Evolutionary conservation across 2,329 filamentous ascomycete genomes (phyloP).

Genomic region (Pseudogymnoascus sp.): DNA sequence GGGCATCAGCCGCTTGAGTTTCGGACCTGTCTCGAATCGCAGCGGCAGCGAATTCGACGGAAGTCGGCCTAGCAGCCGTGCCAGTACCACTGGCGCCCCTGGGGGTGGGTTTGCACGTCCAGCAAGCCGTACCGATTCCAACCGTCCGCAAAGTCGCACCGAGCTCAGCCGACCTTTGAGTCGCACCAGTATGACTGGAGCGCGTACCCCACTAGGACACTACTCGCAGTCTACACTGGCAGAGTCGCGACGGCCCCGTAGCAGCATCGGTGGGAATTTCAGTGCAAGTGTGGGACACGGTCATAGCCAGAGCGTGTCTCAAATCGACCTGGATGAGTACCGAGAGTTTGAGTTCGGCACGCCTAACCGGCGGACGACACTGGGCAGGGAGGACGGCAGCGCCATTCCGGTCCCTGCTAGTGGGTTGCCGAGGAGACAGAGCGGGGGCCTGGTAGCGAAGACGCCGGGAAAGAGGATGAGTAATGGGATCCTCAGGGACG

Average conservation of each 20-base stretch:
- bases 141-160: constrained; percentile 22
- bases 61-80: constrained; percentile 22
- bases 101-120: constrained; percentile 19
- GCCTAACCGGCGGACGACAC: constrained; percentile 37
- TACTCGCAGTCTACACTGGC: constrained; percentile 26
- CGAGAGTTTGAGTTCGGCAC: constrained; percentile 31
- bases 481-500: constrained; percentile 18
- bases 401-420: constrained; percentile 40
- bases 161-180: constrained; percentile 24
- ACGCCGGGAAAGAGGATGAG: constrained; percentile 21
- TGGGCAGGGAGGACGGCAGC: constrained; percentile 34
- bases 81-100: constrained; percentile 17
- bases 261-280: constrained; percentile 26
- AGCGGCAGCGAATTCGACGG: constrained; percentile 18
- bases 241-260: constrained; percentile 26
- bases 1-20: constrained; percentile 54
- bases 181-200: constrained; percentile 26
- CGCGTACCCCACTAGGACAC: constrained; percentile 28
- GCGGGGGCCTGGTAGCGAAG: constrained; percentile 33
- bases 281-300: constrained; percentile 24
- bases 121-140: not conserved
- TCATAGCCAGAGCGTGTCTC: constrained; percentile 29
- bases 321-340: constrained; percentile 25
- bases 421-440: constrained; percentile 42
- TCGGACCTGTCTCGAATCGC: constrained; percentile 52